Conservation (phyloP, 176 grass and related monocot species). For the Guadua angustifolia region DNA sequence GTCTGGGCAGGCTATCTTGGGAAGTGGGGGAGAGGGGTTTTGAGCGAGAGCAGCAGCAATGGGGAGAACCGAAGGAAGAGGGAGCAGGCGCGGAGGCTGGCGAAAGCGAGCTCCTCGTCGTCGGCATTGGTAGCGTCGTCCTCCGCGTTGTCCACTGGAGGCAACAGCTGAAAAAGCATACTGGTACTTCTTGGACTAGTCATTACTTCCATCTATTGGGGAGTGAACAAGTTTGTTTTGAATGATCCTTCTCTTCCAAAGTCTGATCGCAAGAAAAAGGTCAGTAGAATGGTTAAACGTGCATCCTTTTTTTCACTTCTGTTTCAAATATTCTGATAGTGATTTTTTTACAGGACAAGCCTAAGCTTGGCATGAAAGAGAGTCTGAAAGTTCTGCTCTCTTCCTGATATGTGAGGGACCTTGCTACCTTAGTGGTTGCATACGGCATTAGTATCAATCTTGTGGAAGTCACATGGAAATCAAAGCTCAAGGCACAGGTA, state of each 20-base stretch:
- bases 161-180: background rate
- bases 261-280: slow-evolving; percentile 70
- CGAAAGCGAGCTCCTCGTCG: too few relatives aligned
- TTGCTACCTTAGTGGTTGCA: slow-evolving; percentile 87
- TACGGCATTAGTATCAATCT: slow-evolving; percentile 93
- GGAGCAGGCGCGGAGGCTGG: too few relatives aligned
- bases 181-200: slow-evolving; percentile 66
- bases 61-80: too few relatives aligned
- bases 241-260: slow-evolving; percentile 80
- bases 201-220: slow-evolving; percentile 77
- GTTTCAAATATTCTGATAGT: slow-evolving; percentile 17
- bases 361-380: slow-evolving; percentile 83
- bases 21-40: too few relatives aligned
- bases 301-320: background rate
- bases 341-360: slow-evolving; percentile 59
- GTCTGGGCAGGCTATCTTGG: too few relatives aligned
- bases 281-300: slow-evolving; percentile 12
- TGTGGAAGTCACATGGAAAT: slow-evolving; percentile 96
- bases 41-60: too few relatives aligned
- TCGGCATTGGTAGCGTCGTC: too few relatives aligned
- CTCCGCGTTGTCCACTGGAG: background rate
- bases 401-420: slow-evolving; percentile 79
- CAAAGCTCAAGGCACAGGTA: slow-evolving; percentile 97
- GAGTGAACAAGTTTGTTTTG: slow-evolving; percentile 76
- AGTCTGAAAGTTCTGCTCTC: slow-evolving; percentile 79